Base-by-base conservation (phyloP, 202 grass and related monocot genomes). In the Carex arenaria region DNA sequence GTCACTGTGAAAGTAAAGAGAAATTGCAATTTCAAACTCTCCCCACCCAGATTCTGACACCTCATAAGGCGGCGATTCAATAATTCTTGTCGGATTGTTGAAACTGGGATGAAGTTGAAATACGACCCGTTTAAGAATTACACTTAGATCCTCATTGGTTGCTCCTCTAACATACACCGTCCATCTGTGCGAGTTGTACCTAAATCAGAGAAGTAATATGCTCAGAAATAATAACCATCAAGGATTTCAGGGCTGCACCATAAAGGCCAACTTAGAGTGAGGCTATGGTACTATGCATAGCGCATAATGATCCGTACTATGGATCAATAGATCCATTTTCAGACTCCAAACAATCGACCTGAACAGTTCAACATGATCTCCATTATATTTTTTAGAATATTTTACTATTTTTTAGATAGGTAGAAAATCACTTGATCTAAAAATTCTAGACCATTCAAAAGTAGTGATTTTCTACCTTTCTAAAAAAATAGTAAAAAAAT, bases 31-130 rank as follows among this genome's bases (percentile, higher is more conserved):
- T 84, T 94, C 95, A 81, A 98, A 94, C 77, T 94, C 92, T 80
- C 95, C 92, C 92, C 95, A 94, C 23, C 95, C 95, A 54, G 95
- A 93, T 83, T 98, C 95, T 42, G 95, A 94, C 80, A 98, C 49
- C 83, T 98, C 93, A 72, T 89, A 98, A 83, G 93, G 95, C 26
- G 90, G 72, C 6, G 92, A 87, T 61, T 98, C 95, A 42, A 98
- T 85, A 78, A 90, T 87, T 83, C 95, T 88, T 23, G 90, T 93
- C 18, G 95, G 95, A 78, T 95, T 95, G 40, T 91, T 92, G 78
- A 98, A 98, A 82, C 95, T 98, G 59, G 95, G 95, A 79, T 98
- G 95, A 77, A 98, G 90, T 84, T 98, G 95, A 89, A 95, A 98
- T 34, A 98, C 92, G 9, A 72, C 92, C 68, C 87, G 89, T 67